Base-by-base conservation (phyloP, 768 basidiomycete genomes). In the Lentinula aciculospora region DNA sequence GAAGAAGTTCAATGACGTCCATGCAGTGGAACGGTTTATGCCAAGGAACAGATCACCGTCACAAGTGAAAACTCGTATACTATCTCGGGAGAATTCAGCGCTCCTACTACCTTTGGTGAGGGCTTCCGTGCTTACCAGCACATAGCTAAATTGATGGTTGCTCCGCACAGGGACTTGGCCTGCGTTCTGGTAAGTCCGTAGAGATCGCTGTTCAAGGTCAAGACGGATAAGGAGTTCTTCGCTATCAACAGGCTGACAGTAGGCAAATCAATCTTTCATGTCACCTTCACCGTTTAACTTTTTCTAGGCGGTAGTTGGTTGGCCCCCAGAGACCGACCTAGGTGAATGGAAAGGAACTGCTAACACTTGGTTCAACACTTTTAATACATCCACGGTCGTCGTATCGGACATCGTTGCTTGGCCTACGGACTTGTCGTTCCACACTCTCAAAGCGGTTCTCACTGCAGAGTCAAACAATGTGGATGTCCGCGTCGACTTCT, bases 321-420 rank as follows among this genome's bases (percentile, higher is more conserved):
- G 76, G 76, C 76, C 76, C 12, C 76, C 76, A 3, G 76, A 78
- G 62, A 59, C 66, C 6, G 76, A 76, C 58, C 73, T 77, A 29
- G 75, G 74, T 8, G 76, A 78, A 66, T 77, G 76, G 76, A 78
- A 77, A 65, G 75, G 76, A 29, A 76, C 75, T 8, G 64, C 66
- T 28, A 65, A 75, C 58, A 77, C 73, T 59, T 78, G 76, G 76
- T 75, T 63, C 61, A 71, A 77, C 61, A 77, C 75, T 1, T 77
- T 77, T 66, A 77, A 76, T 61, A 77, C 75, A 3, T 76, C 76
- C 6, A 72, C 72, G 8, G 61, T 72, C 44, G 76, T 77, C 31
- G 66, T 68, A 40, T 74, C 74, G 42, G 68, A 71, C 56, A 67
- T 76, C 53, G 72, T 76, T 44, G 54, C 62, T 50, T 78, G 76